Conservation (phyloP, 2,329 filamentous ascomycete species). For the Aspergillus awamori region DNA sequence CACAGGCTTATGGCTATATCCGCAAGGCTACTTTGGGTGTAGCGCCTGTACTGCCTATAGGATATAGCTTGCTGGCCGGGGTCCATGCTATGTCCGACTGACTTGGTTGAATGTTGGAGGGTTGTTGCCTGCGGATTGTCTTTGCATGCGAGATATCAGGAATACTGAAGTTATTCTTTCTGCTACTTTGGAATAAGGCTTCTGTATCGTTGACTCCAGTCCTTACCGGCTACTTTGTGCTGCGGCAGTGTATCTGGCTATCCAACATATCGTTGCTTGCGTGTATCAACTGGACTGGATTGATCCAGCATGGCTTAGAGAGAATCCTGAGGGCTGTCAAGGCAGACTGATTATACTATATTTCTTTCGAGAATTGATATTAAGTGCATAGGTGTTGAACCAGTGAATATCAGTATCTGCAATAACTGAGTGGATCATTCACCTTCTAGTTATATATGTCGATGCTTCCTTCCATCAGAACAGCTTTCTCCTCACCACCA, state of each 20-base stretch:
- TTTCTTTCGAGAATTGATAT: neutral
- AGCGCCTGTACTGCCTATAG: neutral
- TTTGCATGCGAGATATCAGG: neutral
- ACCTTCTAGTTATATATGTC: too few species aligned
- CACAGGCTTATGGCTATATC: neutral
- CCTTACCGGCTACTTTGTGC: neutral
- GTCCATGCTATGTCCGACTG: too few species aligned
- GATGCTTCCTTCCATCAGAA: too few species aligned
- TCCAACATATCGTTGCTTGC: neutral
- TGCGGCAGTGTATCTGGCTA: neutral
- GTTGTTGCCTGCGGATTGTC: neutral
- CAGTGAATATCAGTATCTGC: too few species aligned
- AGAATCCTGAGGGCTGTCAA: neutral
- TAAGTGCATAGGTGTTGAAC: too few species aligned
- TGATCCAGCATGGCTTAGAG: neutral
- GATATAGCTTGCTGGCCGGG: too few species aligned
- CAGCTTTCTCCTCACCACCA: too few species aligned
- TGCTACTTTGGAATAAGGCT: neutral
- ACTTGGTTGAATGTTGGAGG: too few species aligned
- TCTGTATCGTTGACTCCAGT: neutral
- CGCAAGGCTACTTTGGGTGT: neutral
- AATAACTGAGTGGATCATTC: too few species aligned
- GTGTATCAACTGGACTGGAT: neutral
- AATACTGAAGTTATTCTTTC: neutral
- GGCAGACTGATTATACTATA: neutral